phyloP scores from a whole-genome alignment of 805 yeast species.

The Yamadazyma akitaensis region DNA sequence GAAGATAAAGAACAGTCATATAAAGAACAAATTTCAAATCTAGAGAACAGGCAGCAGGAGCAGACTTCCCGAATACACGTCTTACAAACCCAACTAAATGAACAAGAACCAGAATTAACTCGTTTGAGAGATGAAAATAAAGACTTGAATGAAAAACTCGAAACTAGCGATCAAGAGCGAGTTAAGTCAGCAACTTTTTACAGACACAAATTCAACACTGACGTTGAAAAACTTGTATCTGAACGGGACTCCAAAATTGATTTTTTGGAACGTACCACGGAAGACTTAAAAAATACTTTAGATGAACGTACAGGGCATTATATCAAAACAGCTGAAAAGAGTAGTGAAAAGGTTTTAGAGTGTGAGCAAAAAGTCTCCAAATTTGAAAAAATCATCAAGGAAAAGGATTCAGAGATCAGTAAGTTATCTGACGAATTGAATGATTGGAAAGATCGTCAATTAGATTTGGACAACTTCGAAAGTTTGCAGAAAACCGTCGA shows the following conservation, averaged over 20 bases:
- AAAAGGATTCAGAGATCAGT: neutral
- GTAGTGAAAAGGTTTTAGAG: constrained; percentile 1
- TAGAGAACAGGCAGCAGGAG: neutral
- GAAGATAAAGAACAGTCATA: constrained; percentile 4
- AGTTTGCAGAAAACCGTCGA: neutral
- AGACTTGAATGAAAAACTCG: neutral
- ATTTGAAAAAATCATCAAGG: neutral
- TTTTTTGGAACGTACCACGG: constrained; percentile 3
- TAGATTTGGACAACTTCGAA: constrained; percentile 2
- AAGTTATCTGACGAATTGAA: neutral
- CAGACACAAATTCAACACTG: constrained; percentile 7
- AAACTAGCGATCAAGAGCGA: constrained; percentile 9
- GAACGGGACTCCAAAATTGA: constrained; percentile 11
- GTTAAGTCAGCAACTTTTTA: constrained; percentile 6
- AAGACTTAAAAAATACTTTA: constrained; percentile 6
- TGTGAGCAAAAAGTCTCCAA: neutral
- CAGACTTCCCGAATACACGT: neutral
- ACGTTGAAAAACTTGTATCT: constrained; percentile 11
- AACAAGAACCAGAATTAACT: constrained; percentile 1
- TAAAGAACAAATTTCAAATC: constrained; percentile 1
- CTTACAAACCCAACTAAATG: neutral
- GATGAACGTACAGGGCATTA: constrained; percentile 3
- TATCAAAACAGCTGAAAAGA: neutral
- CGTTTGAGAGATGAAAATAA: neutral
- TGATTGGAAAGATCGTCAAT: neutral